A percentile compares a stretch with the other conserved stretches of the same genome.
Conservation (phyloP, 192 early-diverging fungal genomes). For the Podila horticola region DNA sequence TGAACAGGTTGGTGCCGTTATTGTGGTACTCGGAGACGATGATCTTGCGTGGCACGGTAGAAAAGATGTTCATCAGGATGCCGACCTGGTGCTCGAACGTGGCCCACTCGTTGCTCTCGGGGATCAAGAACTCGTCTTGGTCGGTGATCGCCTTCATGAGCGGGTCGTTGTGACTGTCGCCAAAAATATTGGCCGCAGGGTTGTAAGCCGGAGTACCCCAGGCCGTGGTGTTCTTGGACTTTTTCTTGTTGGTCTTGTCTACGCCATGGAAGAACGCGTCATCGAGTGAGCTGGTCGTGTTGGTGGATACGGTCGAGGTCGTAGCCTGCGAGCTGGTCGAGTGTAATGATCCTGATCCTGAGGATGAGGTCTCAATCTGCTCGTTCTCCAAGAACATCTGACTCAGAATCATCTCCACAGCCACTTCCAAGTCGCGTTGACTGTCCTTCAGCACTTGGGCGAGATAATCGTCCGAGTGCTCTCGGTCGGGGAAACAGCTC, state of each 20-base stretch:
- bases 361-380: conserved; percentile 39
- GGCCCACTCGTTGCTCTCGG: conserved; percentile 47
- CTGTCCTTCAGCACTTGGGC: conserved; percentile 29
- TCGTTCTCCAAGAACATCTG: conserved; percentile 51
- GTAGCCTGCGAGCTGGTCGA: conserved; percentile 12
- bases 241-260: conserved; percentile 18
- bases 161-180: conserved; percentile 17
- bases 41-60: conserved; percentile 28
- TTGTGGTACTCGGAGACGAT: conserved; percentile 47
- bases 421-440: conserved; percentile 20
- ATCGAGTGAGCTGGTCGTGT: conserved; percentile 17
- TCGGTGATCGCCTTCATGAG: conserved; percentile 18
- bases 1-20: conserved; percentile 33
- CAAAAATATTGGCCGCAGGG: not conserved
- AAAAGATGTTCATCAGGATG: conserved; percentile 44
- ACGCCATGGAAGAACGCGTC: conserved; percentile 28
- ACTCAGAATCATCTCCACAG: conserved; percentile 41
- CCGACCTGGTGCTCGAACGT: conserved; percentile 49
- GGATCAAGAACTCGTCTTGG: conserved; percentile 48
- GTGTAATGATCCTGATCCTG: conserved; percentile 28
- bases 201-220: conserved; percentile 15
- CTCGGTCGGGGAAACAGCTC: conserved; percentile 41
- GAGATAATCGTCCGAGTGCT: conserved; percentile 43
- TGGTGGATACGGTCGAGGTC: conserved; percentile 5
- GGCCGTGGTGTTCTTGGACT: not conserved